Conservation (phyloP, 2,329 filamentous ascomycete genomes). For the Sporothrix curviconia region DNA sequence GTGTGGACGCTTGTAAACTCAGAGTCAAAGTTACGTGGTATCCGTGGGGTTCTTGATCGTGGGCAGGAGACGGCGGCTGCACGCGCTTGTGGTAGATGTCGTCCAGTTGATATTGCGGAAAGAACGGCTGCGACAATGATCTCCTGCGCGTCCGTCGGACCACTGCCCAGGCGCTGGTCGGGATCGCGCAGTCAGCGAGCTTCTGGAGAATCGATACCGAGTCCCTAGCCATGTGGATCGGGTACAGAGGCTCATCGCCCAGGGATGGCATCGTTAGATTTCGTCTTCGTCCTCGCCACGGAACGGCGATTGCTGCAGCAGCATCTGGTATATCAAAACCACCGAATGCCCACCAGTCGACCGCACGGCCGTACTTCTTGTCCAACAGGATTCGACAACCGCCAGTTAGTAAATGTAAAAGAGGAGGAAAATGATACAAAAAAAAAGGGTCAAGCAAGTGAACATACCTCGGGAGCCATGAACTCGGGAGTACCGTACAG, state of each 20-base stretch:
- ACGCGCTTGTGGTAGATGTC: conserved; percentile 96
- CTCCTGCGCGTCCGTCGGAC: conserved; percentile 94
- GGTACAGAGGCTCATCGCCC: conserved; percentile 93
- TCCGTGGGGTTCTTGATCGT: conserved; percentile 87
- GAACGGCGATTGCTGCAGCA: conserved; percentile 97
- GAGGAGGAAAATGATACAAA: neutral
- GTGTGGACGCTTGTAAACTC: conserved; percentile 98
- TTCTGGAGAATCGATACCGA: conserved; percentile 97
- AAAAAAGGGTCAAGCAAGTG: neutral
- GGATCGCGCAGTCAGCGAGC: conserved; percentile 90
- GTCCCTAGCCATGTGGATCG: conserved; percentile 97
- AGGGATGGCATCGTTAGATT: conserved; percentile 98
- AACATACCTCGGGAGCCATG: conserved; percentile 88
- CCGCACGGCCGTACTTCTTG: conserved; percentile 95
- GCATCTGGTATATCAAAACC: conserved; percentile 99
- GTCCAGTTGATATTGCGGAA: conserved; percentile 97
- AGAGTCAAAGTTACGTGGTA: conserved; percentile 98
- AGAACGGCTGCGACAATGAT: conserved; percentile 98
- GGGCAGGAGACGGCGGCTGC: conserved; percentile 79
- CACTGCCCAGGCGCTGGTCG: conserved; percentile 84
- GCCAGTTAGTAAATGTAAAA: neutral
- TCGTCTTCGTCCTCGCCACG: conserved; percentile 98
- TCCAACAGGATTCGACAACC: conserved; percentile 74
- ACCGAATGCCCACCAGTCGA: conserved; percentile 99
- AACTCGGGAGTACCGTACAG: conserved; percentile 99